Evolutionary conservation across 2,329 filamentous ascomycete genomes (phyloP).

Genomic region (Cercospora sp.): DNA sequence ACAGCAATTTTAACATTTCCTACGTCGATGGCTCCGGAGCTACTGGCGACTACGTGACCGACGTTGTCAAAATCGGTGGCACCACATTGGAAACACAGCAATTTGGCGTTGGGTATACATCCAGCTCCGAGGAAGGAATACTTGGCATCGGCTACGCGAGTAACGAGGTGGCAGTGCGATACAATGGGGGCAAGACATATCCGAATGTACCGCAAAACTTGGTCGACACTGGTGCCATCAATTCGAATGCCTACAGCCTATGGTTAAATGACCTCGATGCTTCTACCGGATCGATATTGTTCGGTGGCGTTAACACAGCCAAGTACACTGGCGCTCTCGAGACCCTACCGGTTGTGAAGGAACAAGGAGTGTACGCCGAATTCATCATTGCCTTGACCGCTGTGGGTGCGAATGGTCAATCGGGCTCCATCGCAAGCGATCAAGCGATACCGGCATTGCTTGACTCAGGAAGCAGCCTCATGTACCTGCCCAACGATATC

Average conservation of each 20-base stretch:
- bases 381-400: constrained; percentile 55
- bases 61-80: constrained; percentile 64
- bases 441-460: constrained; percentile 60
- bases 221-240: constrained; percentile 61
- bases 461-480: constrained; percentile 73
- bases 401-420: constrained; percentile 46
- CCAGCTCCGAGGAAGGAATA: constrained; percentile 65
- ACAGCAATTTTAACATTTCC: constrained; percentile 78
- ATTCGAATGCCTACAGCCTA: constrained; percentile 66
- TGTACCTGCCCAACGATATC: constrained; percentile 65
- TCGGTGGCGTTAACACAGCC: constrained; percentile 75
- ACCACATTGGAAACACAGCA: constrained; percentile 59
- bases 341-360: constrained; percentile 59
- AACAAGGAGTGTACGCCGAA: constrained; percentile 52
- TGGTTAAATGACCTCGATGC: constrained; percentile 62
- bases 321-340: constrained; percentile 68
- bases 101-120: constrained; percentile 71
- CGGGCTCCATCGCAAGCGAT: constrained; percentile 46
- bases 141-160: constrained; percentile 78
- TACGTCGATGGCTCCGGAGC: constrained; percentile 82
- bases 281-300: constrained; percentile 69
- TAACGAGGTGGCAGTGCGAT: constrained; percentile 74
- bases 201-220: constrained; percentile 66
- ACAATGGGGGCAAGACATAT: constrained; percentile 53
- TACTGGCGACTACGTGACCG: constrained; percentile 75